Base-by-base conservation (phyloP, 805 yeast species). In the Lachancea kluyveri region DNA sequence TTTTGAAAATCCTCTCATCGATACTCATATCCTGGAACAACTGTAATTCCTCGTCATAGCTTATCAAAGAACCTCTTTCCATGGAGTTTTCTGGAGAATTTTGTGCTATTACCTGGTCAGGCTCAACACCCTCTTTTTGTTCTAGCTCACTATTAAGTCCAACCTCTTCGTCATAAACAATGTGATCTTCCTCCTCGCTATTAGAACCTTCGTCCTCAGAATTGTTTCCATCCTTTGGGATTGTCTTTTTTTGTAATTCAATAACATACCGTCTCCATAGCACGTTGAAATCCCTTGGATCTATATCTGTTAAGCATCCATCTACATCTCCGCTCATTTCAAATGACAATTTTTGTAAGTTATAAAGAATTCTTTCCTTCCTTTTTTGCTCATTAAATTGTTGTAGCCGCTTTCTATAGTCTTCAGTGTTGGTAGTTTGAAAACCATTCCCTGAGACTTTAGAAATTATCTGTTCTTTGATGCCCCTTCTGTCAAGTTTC, bases 221-320 rank as follows among this genome's bases (percentile, higher is more conserved):
- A 20, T 13, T 19, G 21, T 19, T 10, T 8, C 21, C 9, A 8
- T 8, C 21, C 9, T 19, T 19, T 19, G 10, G 7, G 21, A 8
- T 19, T 19, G 9, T 10, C 26, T 27, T 26, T 18, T 19, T 13
- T 22, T 45, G 47, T 2, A 49, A 16, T 10, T 36, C 31, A 7
- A 26, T 37, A 2, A 58, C 55, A 31, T 57, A 59, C 0, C 57
- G 50, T 41, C 68, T 54, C 75, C 75, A 70, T 21, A 71, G 46
- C 1, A 54, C 59, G 28, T 67, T 65, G 10, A 59, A 37, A 36
- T 59, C 60, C 19, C 52, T 25, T 10, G 55, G 50, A 21, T 61
- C 54, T 5, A 42, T 32, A 3, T 43, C 43, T 3, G 44, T 39
- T 12, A 38, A 36, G 31, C 50, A 38, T 8, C 35, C 33, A 5